phyloP scores from a whole-genome alignment of 2,329 filamentous ascomycete genomes.

The Cercospora janseana region DNA sequence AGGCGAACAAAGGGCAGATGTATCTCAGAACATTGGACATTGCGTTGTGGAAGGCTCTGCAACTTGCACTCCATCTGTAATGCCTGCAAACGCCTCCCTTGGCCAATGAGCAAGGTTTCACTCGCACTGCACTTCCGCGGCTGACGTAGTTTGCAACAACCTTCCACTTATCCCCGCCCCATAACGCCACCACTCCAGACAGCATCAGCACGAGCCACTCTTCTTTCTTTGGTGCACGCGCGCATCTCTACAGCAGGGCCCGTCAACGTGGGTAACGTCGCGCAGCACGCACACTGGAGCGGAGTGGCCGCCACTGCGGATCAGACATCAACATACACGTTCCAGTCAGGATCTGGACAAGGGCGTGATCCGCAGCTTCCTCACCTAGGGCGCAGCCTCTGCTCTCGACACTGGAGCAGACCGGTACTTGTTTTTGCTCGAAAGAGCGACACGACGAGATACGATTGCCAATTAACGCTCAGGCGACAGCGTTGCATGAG shows the following conservation, averaged over 20 bases:
- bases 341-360: background rate
- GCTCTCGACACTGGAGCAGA: background rate
- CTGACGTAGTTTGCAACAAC: conserved; percentile 7
- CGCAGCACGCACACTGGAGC: conserved; percentile 1
- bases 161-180: conserved; percentile 3
- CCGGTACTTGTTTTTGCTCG: conserved; percentile 1
- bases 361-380: background rate
- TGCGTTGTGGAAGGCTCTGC: background rate
- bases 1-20: too few species aligned
- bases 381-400: too few species aligned
- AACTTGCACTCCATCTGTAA: background rate
- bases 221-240: background rate
- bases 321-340: background rate
- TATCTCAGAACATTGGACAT: too few species aligned
- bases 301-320: background rate
- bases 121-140: background rate
- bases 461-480: background rate
- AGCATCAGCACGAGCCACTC: conserved; percentile 5
- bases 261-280: conserved; percentile 5
- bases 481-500: background rate
- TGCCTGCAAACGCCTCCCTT: background rate
- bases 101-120: conserved; percentile 3
- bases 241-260: background rate
- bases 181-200: conserved; percentile 8
- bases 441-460: background rate